Evolutionary conservation across 352 stramenopile genomes (phyloP), one percentile per base, ranked within the genome.

Genomic region (Phytophthora ramorum): DNA sequence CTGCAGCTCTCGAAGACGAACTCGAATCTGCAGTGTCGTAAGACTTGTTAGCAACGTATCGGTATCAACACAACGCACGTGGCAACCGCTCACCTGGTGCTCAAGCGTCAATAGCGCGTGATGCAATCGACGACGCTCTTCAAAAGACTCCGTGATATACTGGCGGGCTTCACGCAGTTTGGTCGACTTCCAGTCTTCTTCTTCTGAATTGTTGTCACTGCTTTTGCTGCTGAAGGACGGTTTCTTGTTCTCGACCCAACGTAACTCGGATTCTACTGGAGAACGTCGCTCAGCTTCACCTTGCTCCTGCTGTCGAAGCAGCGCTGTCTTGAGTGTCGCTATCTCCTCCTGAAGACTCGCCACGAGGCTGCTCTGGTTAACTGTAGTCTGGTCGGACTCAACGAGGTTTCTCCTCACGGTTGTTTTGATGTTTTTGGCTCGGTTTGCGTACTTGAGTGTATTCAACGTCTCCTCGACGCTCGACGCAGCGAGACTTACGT

Each of bases 401-500:
- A 97, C 77, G 2, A 97, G 86, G 58, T 98, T 98, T 41, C 71
- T 65, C 43, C 74, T 81, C 22, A 97, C 79, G 2, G 89, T 97
- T 7, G 92, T 98, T 71, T 98, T 97, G 74, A 98, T 98, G 59
- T 96, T 97, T 67, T 98, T 97, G 10, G 92, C 92, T 45, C 92
- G 76, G 50, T 97, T 97, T 3, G 92, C 92, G 64, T 98, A 98
- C 66, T 98, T 98, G 22, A 98, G 79, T 12, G 92, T 98, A 61
- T 97, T 98, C 37, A 97, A 63, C n/a, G 92, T 98, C 69, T 98
- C 92, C 63, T 98, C 89, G 9, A 97, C 89, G 40, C 87, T 95
- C 12, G 81, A 79, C 0, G 78, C 75, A 10, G 93, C 76, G 14
- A 84, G 76, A 58, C 80, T 94, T 22, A 98, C 89, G 63, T 97